phyloP scores from a whole-genome alignment of 805 yeast species.

The Saccharomycopsis selenospora region DNA sequence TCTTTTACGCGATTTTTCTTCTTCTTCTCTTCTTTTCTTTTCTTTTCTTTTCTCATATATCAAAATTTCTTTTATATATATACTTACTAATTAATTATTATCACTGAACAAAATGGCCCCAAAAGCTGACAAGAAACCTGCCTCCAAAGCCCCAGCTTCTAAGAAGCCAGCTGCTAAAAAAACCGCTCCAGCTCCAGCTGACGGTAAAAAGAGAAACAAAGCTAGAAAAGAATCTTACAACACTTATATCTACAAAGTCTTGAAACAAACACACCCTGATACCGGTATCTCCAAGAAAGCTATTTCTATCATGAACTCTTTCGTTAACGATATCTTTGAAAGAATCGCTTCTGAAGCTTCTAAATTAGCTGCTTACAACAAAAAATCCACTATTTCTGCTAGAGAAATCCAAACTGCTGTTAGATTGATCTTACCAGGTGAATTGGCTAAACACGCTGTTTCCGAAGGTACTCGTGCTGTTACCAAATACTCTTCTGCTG shows the following conservation, averaged over 20 bases:
- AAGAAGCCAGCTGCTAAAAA: constrained; percentile 92
- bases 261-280: constrained; percentile 98
- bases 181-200: constrained; percentile 64
- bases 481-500: constrained; percentile 21
- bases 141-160: constrained; percentile 97
- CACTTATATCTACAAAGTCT: constrained; percentile 95
- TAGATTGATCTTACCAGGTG: constrained; percentile 97
- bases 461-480: constrained; percentile 59
- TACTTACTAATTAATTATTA: not conserved
- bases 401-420: constrained; percentile 99
- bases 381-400: constrained; percentile 95
- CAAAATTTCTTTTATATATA: not conserved
- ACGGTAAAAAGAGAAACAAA: constrained; percentile 78
- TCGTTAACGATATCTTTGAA: constrained; percentile 96
- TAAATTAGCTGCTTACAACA: constrained; percentile 97
- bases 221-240: constrained; percentile 97
- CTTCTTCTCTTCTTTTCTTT: not conserved
- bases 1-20: not conserved
- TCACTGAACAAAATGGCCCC: constrained; percentile 50
- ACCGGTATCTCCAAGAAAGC: constrained; percentile 99
- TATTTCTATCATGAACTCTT: constrained; percentile 97
- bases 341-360: constrained; percentile 98
- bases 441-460: constrained; percentile 96
- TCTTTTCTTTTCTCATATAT: not conserved
- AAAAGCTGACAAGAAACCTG: constrained; percentile 57